These are phyloP conservation scores for Phytophthora constricta DNA, from an alignment of 352 stramenopile genomes.

Conservation along the genomic window DNA sequence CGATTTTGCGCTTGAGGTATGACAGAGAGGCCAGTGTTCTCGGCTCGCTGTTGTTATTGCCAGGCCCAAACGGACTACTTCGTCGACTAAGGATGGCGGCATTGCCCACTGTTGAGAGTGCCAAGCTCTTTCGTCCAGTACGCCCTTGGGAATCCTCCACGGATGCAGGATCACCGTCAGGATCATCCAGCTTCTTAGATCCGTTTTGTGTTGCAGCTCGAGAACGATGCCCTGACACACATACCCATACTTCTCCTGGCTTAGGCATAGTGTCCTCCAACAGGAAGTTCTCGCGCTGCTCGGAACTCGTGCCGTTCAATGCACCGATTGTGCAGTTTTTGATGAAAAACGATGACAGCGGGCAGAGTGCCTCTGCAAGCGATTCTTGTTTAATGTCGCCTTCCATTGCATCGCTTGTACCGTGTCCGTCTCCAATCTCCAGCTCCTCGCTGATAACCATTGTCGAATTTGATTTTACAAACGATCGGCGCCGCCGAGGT, in stretches of 20 bases:
- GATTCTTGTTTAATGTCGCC: slow-evolving; percentile 19
- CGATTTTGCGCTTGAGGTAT: slow-evolving; percentile 57
- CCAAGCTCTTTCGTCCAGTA: slow-evolving; percentile 29
- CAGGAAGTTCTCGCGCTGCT: slow-evolving; percentile 61
- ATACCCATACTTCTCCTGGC: slow-evolving; percentile 78
- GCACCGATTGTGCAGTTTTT: slow-evolving; percentile 62
- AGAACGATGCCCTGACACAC: slow-evolving; percentile 59
- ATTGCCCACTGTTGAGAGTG: slow-evolving; percentile 27
- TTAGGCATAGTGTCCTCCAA: slow-evolving; percentile 83
- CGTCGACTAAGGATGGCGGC: slow-evolving; percentile 37
- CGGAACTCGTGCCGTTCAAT: slow-evolving; percentile 46
- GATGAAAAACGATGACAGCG: slow-evolving; percentile 50
- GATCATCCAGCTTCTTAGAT: slow-evolving; percentile 39
- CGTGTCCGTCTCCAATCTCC: slow-evolving; percentile 1
- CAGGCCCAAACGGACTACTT: slow-evolving; percentile 38
- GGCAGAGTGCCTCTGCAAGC: slow-evolving; percentile 10
- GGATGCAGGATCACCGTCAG: not conserved
- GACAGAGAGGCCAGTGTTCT: slow-evolving; percentile 41
- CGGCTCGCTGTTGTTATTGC: slow-evolving; percentile 28
- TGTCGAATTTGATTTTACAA: slow-evolving; percentile 4
- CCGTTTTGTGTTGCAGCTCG: slow-evolving; percentile 38
- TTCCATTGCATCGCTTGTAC: too few relatives aligned
- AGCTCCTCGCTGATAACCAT: slow-evolving; percentile 26
- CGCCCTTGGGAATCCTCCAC: slow-evolving; percentile 9
- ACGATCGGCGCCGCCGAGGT: slow-evolving; percentile 11